Conservation (phyloP, 164 flowering plant genomes). For the Annona cherimola region DNA sequence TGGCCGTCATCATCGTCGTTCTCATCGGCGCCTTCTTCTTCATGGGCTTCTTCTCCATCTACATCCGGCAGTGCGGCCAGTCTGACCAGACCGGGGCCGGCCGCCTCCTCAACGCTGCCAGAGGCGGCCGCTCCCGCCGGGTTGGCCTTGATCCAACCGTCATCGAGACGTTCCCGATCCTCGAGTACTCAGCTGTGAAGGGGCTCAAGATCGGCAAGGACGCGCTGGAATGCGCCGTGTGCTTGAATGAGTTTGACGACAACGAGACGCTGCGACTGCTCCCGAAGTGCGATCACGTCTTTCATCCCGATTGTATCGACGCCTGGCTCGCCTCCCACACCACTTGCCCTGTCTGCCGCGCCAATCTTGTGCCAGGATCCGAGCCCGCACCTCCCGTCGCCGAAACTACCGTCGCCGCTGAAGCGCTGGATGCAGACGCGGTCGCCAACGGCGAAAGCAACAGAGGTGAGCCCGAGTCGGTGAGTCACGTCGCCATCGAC, state of each 20-base stretch:
- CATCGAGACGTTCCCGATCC: slow-evolving; percentile 27
- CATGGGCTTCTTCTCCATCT: slow-evolving; percentile 68
- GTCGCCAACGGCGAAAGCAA: slow-evolving; percentile 12
- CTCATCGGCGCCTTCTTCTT: slow-evolving; percentile 59
- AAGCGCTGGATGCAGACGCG: slow-evolving; percentile 1
- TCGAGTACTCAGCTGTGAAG: slow-evolving; percentile 31
- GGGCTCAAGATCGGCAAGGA: slow-evolving; percentile 33
- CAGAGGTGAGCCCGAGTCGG: not conserved
- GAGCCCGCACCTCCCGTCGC: slow-evolving; percentile 8
- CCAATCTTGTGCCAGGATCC: slow-evolving; percentile 24
- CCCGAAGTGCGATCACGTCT: slow-evolving; percentile 40
- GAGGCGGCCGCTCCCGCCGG: slow-evolving; percentile 4
- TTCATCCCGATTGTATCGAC: slow-evolving; percentile 43
- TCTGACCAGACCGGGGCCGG: not conserved
- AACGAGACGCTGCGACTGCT: slow-evolving; percentile 32
- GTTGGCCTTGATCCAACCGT: slow-evolving; percentile 25
- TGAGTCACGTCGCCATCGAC: slow-evolving; percentile 1
- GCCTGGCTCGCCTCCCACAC: slow-evolving; percentile 30
- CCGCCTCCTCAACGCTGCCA: not conserved
- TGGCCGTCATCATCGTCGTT: slow-evolving; percentile 48
- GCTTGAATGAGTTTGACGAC: slow-evolving; percentile 33
- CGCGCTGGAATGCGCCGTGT: slow-evolving; percentile 36
- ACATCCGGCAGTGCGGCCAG: slow-evolving; percentile 43
- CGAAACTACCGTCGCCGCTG: not conserved
- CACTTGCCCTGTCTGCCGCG: slow-evolving; percentile 48